A percentile compares a stretch with the other conserved stretches of the same genome.
These are phyloP conservation scores for Chrysochromulina parva DNA, from an alignment of 78 protist genomes.

Conservation along the genomic window DNA sequence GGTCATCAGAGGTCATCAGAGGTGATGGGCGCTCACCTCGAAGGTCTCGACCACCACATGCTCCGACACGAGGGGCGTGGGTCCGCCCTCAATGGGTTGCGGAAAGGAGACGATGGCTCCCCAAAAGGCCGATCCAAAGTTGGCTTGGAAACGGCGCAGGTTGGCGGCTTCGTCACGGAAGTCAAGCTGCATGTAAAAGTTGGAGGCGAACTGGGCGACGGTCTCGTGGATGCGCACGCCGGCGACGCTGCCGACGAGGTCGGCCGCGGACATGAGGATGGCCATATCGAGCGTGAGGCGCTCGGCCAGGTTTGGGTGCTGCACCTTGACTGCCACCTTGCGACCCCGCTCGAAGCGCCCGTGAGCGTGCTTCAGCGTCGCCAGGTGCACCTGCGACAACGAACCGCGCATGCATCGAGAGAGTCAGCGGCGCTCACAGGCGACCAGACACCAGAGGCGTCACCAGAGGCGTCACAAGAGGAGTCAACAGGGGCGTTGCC, in stretches of 20 bases:
- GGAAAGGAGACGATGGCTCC: neutral
- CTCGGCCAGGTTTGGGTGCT: conserved; percentile 42
- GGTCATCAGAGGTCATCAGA: too few species aligned
- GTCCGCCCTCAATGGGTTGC: conserved; percentile 19
- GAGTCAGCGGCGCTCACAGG: too few species aligned
- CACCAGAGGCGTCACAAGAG: too few species aligned
- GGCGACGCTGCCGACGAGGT: neutral
- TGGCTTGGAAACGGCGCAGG: neutral
- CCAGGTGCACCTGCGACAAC: conserved; percentile 33
- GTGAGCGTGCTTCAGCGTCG: neutral
- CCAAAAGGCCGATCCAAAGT: neutral
- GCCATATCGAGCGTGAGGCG: conserved; percentile 26
- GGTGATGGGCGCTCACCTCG: conserved; percentile 12
- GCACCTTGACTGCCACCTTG: conserved; percentile 48
- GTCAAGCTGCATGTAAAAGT: conserved; percentile 41
- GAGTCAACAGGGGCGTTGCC: rapidly evolving
- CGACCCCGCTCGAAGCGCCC: neutral
- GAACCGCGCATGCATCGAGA: too few species aligned
- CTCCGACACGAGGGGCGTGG: neutral
- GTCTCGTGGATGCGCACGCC: neutral
- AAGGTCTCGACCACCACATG: conserved; percentile 55
- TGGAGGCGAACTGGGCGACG: conserved; percentile 30
- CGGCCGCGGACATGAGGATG: neutral
- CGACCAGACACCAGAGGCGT: too few species aligned
- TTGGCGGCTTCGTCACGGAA: conserved; percentile 15